Evolutionary conservation across 305 asterid species (phyloP).

Genomic region (Salvia sclarea): DNA sequence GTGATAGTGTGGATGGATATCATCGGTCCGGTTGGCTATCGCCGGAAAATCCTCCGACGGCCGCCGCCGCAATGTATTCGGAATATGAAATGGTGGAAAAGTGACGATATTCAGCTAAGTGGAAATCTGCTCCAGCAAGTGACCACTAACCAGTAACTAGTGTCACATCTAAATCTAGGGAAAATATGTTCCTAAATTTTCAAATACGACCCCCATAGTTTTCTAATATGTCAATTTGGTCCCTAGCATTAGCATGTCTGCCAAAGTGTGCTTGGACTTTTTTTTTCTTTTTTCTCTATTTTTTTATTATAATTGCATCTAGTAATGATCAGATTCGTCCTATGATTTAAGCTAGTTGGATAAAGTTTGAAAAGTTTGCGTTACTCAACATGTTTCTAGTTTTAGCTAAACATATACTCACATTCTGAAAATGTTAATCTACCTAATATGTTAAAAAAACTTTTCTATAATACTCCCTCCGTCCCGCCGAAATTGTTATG

Average conservation of each 20-base stretch:
- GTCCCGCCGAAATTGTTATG: no score
- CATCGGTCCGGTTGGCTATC: slow-evolving; percentile 41
- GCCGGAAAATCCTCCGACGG: slow-evolving; percentile 30
- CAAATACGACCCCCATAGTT: background rate
- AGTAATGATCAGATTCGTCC: no score
- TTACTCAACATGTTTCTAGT: no score
- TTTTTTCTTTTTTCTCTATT: background rate
- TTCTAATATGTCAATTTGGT: slow-evolving; percentile 5
- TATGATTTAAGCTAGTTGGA: no score
- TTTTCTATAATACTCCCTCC: no score
- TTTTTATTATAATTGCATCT: background rate
- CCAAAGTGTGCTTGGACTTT: no score
- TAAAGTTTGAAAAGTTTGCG: no score
- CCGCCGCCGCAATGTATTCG: slow-evolving; percentile 14
- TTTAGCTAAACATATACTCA: no score
- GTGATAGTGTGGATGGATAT: slow-evolving; percentile 53
- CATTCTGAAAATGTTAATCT: no score
- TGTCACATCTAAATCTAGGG: slow-evolving; percentile 27
- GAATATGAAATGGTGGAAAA: slow-evolving; percentile 24
- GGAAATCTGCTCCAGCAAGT: slow-evolving; percentile 25
- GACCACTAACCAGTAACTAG: no score
- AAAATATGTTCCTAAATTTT: slow-evolving; percentile 10
- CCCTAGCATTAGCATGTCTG: background rate
- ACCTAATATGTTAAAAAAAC: no score
- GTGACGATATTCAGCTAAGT: slow-evolving; percentile 30